Base-by-base conservation (phyloP, 208 protist species). In the Acanthamoeba lenticulata region DNA sequence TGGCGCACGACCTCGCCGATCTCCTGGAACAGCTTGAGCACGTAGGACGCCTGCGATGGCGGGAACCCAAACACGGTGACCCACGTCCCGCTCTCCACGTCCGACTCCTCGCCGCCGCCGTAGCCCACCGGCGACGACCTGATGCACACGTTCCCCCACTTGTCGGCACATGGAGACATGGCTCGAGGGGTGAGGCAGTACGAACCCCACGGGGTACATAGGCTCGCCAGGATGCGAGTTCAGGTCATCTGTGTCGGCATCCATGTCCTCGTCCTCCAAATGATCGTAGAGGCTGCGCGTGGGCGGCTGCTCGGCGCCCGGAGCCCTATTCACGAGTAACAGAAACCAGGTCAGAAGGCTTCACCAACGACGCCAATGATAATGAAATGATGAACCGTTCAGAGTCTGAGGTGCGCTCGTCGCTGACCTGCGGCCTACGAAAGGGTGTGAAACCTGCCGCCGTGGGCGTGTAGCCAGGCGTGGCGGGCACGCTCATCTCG, bases 21-120 rank as follows among this genome's bases (percentile, higher is more conserved):
- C n/a, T 89, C 49, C 36, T 89, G 81, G 49, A 89, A 89, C 2
- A 65, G 47, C 34, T 62, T 89, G 15, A 89, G 81, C 49, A 89
- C 49, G 29, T 89, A 60, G 21, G 81, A 65, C 13, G 81, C 49
- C 34, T 65, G 81, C 44, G 81, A 89, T 2, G 81, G 81, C 29
- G 81, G 49, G 47, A 89, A 89, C n/a, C 81, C 81, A 32, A 89
- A 89, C 47, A 89, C 81, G 27, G 81, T 89, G n/a, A 89, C 49
- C 81, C 81, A 89, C 27, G 42, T 89, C 24, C 81, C 81, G 40
- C 72, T 81, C 40, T 81, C 72, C 32, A 47, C 34, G 19, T 81
- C 72, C 19, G 34, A 40, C 36, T 47, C 72, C 38, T 81, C 72
- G 6, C 36, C 72, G 45, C 62, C 62, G 9, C n/a, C n/a, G n/a